Evolutionary conservation across 345 rosid genomes (phyloP).

Genomic region (Acer saccharum): DNA sequence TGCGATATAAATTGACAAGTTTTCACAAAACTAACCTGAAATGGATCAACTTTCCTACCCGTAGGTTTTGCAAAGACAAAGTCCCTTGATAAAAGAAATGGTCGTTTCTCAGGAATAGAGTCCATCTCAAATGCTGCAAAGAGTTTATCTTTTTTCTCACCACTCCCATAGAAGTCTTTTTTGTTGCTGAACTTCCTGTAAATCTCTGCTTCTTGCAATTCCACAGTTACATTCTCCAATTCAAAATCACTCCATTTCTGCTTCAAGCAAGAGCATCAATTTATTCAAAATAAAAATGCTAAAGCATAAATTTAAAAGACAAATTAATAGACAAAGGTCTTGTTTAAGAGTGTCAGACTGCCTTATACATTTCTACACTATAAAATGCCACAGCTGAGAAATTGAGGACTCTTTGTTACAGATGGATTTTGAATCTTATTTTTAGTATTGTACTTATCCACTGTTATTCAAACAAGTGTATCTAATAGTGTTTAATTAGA

Average conservation of each 20-base stretch:
- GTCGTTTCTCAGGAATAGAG: constrained; percentile 24
- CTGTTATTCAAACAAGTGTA: too few species aligned
- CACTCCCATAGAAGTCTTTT: not conserved
- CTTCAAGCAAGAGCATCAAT: not conserved
- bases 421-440: not conserved
- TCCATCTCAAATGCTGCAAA: constrained; percentile 33
- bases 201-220: constrained; percentile 27
- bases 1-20: not conserved
- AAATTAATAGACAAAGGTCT: not conserved
- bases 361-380: not conserved
- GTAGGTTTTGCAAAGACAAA: constrained; percentile 37
- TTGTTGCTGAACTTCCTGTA: constrained; percentile 10
- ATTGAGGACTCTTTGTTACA: not conserved
- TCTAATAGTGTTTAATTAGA: not conserved
- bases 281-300: too few species aligned
- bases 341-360: not conserved
- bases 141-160: constrained; percentile 21
- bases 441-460: not conserved
- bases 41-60: constrained; percentile 18
- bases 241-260: constrained; percentile 43
- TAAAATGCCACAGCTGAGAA: too few species aligned
- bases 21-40: constrained; percentile 30
- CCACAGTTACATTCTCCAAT: constrained; percentile 22
- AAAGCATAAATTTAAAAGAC: not conserved
- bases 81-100: constrained; percentile 46